Conservation (phyloP, 257 asterid species). For the Solanum piurae region DNA sequence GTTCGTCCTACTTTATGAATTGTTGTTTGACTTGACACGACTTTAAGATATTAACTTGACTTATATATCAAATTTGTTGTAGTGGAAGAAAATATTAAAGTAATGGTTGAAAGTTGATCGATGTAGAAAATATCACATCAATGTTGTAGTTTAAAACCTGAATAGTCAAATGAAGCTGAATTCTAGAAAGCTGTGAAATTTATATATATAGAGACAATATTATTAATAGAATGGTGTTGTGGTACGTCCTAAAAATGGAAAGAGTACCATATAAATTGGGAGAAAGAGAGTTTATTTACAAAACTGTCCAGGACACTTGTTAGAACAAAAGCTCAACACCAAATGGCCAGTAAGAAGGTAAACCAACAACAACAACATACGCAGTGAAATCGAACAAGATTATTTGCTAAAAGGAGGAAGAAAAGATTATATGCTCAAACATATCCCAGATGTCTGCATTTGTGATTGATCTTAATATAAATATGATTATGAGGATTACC, state of each 20-base stretch:
- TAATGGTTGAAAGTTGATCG: background rate
- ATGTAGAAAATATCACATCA: background rate
- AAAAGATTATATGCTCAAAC: background rate
- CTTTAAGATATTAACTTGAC: background rate
- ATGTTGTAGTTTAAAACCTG: background rate
- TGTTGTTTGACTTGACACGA: background rate
- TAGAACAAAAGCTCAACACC: background rate
- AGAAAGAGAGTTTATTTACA: background rate
- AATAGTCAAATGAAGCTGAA: background rate
- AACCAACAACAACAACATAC: background rate
- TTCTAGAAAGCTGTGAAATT: background rate
- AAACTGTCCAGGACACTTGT: background rate
- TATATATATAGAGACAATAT: background rate
- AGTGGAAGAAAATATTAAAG: background rate
- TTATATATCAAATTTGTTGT: background rate
- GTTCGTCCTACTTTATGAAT: background rate
- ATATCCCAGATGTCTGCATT: background rate
- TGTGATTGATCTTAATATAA: background rate
- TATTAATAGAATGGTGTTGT: background rate
- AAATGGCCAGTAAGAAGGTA: background rate
- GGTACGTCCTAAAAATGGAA: background rate
- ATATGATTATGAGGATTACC: background rate
- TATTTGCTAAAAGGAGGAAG: background rate
- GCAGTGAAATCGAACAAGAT: background rate
- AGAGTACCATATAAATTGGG: background rate